A percentile compares a stretch with the other conserved stretches of the same genome.
phyloP scores from a whole-genome alignment of 2,329 filamentous ascomycete genomes.

The Cytospora leucostoma region DNA sequence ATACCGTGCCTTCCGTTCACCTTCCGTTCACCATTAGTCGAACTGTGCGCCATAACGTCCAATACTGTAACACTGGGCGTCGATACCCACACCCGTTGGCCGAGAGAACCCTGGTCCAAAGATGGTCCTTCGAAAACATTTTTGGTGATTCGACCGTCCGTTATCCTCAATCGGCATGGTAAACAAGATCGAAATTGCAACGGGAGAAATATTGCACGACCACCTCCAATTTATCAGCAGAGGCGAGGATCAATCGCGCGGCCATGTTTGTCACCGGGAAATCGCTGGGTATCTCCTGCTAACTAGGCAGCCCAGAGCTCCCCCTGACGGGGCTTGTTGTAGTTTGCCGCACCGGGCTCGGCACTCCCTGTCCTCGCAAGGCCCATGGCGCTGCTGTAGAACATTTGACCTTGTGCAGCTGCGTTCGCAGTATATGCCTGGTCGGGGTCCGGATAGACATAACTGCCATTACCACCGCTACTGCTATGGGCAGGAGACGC shows the following conservation, averaged over 20 bases:
- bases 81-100: conserved; percentile 5
- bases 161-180: conserved; percentile 3
- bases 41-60: conserved; percentile 13
- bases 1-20: background rate
- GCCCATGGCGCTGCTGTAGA: conserved; percentile 63
- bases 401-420: conserved; percentile 66
- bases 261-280: background rate
- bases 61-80: conserved; percentile 14
- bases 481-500: conserved; percentile 67
- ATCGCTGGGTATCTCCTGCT: background rate
- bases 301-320: conserved; percentile 52
- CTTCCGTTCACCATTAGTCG: conserved; percentile 8
- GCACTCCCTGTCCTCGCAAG: conserved; percentile 71
- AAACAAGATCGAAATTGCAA: background rate
- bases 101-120: background rate
- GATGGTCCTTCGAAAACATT: background rate
- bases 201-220: background rate
- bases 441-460: conserved; percentile 84
- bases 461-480: conserved; percentile 56
- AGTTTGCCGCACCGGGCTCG: conserved; percentile 61
- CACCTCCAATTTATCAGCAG: background rate
- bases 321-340: conserved; percentile 58
- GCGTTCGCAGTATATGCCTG: conserved; percentile 57
- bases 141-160: conserved; percentile 1
- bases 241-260: background rate